Evolutionary conservation across 805 yeast species (phyloP), one percentile per base, ranked within the genome.

Genomic region (Metschnikowia sp.): DNA sequence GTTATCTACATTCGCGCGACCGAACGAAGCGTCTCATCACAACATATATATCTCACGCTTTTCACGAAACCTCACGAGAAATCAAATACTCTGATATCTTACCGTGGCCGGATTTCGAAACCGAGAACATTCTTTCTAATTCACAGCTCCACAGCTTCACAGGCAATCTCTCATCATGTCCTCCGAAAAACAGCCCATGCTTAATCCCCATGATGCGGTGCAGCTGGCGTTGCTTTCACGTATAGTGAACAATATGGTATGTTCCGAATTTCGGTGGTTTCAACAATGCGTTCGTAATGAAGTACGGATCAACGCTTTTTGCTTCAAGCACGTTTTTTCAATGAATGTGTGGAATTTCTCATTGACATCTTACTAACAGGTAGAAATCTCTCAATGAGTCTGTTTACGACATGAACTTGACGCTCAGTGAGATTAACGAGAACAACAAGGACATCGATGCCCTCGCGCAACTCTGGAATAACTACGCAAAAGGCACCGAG

Each of bases 201-300:
- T 87, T 65, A 88, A 87, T 57, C 96, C 96, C 4, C 91, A 88
- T 59, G 91, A 86, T 57, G 86, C 84, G 60, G 86, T 80, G 7
- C 96, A 88, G 60, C 83, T 79, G 53, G 88, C 88, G 12, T 70
- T 89, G 19, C 70, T 86, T 36, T 79, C 87, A 10, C 79, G 96
- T 52, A 86, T 88, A n/a, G 81, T 86, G 42, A 80, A 78, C 62
- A 86, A 85, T 55, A 80, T 87, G 63, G 89, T 83, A 74, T 40
- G 89, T 77, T 22, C 7, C 5, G 5, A 22, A 22, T 22, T 7
- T 2, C 26, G 26, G 1, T 22, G 26, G 7, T 22, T 22, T 22
- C 8, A 22, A 22, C 8, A 4, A 22, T 22, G 26, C 26, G 26
- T 4, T 22, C 3, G 26, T 22, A 7, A 5, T 22, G 26, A 22